A percentile compares a stretch with the other conserved stretches of the same genome.
phyloP scores from a whole-genome alignment of 2,329 filamentous ascomycete genomes.

The Claviceps arundinis region DNA sequence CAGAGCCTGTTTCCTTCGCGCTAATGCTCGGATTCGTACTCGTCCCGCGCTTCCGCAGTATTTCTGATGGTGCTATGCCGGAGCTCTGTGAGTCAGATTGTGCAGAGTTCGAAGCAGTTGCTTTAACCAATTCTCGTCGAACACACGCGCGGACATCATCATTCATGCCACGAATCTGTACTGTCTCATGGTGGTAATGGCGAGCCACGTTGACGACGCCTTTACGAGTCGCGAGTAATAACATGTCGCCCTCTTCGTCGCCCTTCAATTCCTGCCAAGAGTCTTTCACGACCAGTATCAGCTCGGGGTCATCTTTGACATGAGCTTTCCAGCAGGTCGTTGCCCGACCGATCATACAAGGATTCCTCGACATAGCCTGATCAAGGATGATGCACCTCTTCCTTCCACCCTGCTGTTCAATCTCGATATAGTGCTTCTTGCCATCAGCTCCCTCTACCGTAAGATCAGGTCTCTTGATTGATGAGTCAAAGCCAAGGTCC shows the following conservation, averaged over 20 bases:
- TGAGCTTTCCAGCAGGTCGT: conserved; percentile 33
- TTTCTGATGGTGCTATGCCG: no score
- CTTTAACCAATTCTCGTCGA: no score
- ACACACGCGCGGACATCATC: conserved; percentile 17
- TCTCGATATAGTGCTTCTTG: conserved; percentile 22
- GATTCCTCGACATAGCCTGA: conserved; percentile 18
- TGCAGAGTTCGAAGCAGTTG: no score
- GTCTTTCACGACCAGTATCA: conserved; percentile 30
- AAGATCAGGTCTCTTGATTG: no score
- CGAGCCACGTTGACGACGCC: conserved; percentile 25
- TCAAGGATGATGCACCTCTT: conserved; percentile 28
- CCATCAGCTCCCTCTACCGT: no score
- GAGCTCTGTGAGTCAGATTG: no score
- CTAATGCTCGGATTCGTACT: no score
- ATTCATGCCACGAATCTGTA: conserved; percentile 17
- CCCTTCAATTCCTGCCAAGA: conserved; percentile 29
- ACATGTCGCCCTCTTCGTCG: conserved; percentile 27
- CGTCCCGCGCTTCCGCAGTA: no score
- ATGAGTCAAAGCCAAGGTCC: no score
- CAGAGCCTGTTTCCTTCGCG: no score
- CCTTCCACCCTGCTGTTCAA: conserved; percentile 21
- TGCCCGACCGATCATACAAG: conserved; percentile 24
- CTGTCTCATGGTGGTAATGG: conserved; percentile 30
- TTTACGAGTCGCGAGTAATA: conserved; percentile 22
- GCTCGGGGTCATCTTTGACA: conserved; percentile 18